Conservation (phyloP, 176 grass and related monocot genomes). For the Melocanna baccifera region DNA sequence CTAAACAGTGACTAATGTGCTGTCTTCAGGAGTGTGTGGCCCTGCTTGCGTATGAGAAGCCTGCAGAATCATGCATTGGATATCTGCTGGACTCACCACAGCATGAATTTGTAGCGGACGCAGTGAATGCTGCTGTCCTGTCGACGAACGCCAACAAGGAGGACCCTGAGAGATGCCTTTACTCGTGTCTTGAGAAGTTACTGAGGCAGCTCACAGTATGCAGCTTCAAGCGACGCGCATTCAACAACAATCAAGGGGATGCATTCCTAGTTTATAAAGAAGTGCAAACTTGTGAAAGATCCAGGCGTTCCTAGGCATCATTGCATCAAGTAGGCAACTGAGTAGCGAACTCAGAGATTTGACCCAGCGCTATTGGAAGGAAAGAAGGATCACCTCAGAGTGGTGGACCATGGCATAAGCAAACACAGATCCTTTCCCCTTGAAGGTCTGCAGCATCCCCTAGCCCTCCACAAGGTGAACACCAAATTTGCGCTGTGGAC, state of each 20-base stretch:
- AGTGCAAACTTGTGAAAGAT: conserved; percentile 40
- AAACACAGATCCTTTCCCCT: conserved; percentile 18
- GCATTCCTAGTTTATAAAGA: conserved; percentile 86
- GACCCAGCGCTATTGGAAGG: neutral
- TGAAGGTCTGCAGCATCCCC: neutral
- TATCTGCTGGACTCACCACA: conserved; percentile 75
- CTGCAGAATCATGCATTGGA: conserved; percentile 64
- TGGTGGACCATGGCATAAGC: neutral
- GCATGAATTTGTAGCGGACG: conserved; percentile 82
- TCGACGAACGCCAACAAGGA: conserved; percentile 64
- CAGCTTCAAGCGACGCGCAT: conserved; percentile 63
- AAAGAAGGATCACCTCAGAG: conserved; percentile 1
- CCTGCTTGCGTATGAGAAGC: conserved; percentile 76
- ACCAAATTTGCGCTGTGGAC: neutral
- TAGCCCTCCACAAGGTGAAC: neutral
- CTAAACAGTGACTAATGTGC: conserved; percentile 17
- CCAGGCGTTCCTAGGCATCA: conserved; percentile 28
- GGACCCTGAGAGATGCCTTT: conserved; percentile 71
- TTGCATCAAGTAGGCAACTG: neutral
- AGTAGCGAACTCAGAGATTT: conserved; percentile 11
- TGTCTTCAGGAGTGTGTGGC: conserved; percentile 64
- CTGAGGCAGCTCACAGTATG: conserved; percentile 84
- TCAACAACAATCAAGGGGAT: conserved; percentile 69
- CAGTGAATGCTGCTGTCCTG: conserved; percentile 76
- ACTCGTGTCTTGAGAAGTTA: conserved; percentile 80